Percentiles rank a stretch among this genome's conserved stretches.
These are phyloP conservation scores for Apiospora saccharicola DNA, from an alignment of 2,329 filamentous ascomycete species.

Conservation along the genomic window DNA sequence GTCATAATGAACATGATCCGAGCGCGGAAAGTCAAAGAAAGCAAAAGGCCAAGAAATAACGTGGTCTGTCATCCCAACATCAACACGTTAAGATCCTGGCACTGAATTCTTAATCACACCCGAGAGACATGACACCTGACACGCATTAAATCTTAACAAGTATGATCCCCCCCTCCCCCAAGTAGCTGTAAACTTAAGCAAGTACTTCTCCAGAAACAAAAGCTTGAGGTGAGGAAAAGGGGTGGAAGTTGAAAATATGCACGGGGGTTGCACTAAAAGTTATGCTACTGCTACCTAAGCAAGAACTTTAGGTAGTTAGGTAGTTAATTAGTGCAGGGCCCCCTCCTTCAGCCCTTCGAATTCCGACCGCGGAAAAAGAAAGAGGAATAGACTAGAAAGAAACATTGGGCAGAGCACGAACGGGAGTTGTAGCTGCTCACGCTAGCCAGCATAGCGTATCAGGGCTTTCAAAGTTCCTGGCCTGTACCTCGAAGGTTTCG, in stretches of 20 bases:
- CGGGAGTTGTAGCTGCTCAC: neutral
- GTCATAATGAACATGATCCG: conserved; percentile 8
- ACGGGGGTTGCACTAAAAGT: neutral
- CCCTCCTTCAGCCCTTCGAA: neutral
- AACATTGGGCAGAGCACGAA: neutral
- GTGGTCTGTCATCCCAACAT: conserved; percentile 19
- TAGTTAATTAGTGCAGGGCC: neutral
- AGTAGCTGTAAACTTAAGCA: neutral
- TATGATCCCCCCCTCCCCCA: neutral
- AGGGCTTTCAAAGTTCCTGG: neutral
- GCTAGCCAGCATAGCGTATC: neutral
- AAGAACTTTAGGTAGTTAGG: neutral
- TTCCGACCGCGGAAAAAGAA: neutral
- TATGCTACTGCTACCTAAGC: neutral
- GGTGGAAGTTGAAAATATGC: neutral
- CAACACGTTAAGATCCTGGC: neutral
- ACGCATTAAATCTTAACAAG: conserved; percentile 12
- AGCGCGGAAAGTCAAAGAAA: neutral
- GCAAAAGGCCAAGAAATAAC: neutral
- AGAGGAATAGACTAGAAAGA: neutral
- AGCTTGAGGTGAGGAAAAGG: neutral
- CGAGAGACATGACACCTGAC: conserved; percentile 12
- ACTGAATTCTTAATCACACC: neutral
- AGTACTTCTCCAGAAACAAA: neutral
- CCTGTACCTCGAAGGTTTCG: neutral